phyloP scores from a whole-genome alignment of 768 basidiomycete genomes.

The Daedalea quercina region DNA sequence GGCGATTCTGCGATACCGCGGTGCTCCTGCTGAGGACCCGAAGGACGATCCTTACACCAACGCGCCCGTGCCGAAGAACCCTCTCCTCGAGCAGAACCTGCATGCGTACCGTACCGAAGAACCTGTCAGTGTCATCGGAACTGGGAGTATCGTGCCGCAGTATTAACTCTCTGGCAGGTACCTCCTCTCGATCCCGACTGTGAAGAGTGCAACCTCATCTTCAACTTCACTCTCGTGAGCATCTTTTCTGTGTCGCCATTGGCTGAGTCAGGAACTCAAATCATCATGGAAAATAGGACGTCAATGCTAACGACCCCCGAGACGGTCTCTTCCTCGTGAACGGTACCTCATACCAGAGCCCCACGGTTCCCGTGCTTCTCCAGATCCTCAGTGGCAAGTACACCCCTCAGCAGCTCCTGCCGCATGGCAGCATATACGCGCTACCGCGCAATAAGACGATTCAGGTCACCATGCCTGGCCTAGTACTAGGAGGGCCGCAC shows the following conservation, averaged over 20 bases:
- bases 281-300: too few relatives aligned
- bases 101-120: conserved; percentile 22
- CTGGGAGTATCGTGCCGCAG: conserved; percentile 6
- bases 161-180: neutral
- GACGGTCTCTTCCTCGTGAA: conserved; percentile 33
- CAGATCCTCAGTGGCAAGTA: conserved; percentile 42
- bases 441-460: conserved; percentile 41
- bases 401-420: conserved; percentile 30
- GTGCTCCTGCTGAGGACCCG: conserved; percentile 38
- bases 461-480: conserved; percentile 37
- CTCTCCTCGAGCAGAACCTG: conserved; percentile 34
- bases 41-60: conserved; percentile 20
- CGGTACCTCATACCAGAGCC: conserved; percentile 23
- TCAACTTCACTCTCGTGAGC: conserved; percentile 17
- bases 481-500: conserved; percentile 19
- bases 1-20: conserved; percentile 46
- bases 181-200: conserved; percentile 1
- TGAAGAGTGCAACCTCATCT: conserved; percentile 16
- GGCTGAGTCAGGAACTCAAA: too few relatives aligned
- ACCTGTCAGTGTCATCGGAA: neutral
- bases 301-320: neutral
- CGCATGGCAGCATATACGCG: conserved; percentile 36
- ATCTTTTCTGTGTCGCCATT: neutral
- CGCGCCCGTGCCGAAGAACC: conserved; percentile 11
- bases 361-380: conserved; percentile 38